Evolutionary conservation across 305 asterid species (phyloP).

Genomic region (Stenogyne calaminthoides): DNA sequence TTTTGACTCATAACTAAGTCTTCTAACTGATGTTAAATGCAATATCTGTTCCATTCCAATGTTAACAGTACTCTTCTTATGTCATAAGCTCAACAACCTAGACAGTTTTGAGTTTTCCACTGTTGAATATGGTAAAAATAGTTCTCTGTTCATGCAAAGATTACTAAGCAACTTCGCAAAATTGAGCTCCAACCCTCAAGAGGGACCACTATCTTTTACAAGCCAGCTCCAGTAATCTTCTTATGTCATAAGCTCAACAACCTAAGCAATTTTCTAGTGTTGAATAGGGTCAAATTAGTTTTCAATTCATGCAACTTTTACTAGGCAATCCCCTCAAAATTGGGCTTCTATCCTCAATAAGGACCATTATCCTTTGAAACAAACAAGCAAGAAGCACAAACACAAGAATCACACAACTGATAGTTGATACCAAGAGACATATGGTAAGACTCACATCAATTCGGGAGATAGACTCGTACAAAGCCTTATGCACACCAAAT

Average conservation of each 20-base stretch:
- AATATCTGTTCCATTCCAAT: not conserved
- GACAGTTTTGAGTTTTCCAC: not conserved
- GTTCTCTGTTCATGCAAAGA: conserved; percentile 12
- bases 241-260: conserved; percentile 8
- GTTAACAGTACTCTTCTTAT: conserved; percentile 2
- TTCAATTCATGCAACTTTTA: conserved; percentile 18
- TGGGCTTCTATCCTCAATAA: conserved; percentile 7
- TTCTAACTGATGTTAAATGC: conserved; percentile 7
- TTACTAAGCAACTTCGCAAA: not conserved
- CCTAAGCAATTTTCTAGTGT: not conserved
- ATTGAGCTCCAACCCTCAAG: not conserved
- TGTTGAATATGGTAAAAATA: not conserved
- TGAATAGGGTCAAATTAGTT: not conserved
- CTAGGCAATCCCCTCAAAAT: not conserved
- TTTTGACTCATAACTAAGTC: not conserved
- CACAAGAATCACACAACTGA: not conserved
- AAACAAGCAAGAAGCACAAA: conserved; percentile 1
- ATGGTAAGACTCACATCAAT: not conserved
- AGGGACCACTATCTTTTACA: not conserved
- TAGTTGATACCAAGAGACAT: not conserved
- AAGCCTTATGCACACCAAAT: not conserved
- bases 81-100: conserved; percentile 15
- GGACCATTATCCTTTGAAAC: not conserved
- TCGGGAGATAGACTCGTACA: not conserved
- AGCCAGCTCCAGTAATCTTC: conserved; percentile 15